Evolutionary conservation across 73 alveolate species (phyloP).

Genomic region (Paramecium biaurelia): DNA sequence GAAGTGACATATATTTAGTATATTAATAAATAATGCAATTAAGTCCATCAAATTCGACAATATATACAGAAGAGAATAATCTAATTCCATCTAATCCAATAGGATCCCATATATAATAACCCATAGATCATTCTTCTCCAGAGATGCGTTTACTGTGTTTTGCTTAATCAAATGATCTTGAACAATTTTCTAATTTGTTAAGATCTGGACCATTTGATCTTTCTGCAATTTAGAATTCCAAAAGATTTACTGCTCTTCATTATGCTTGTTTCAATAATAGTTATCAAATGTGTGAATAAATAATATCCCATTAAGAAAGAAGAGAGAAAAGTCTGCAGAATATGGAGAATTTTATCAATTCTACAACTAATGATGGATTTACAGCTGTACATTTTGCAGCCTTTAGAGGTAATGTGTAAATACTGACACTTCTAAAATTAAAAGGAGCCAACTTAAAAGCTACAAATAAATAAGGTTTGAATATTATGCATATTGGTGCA

Average conservation of each 20-base stretch:
- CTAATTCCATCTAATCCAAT: background rate
- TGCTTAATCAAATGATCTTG: background rate
- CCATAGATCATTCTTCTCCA: background rate
- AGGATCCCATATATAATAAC: background rate
- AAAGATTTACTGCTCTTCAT: constrained; percentile 78
- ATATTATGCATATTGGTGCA: constrained; percentile 93
- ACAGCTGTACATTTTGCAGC: constrained; percentile 93
- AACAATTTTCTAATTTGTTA: background rate
- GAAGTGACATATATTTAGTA: constrained; percentile 35
- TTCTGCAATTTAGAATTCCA: background rate
- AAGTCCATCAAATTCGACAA: background rate
- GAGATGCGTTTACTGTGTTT: background rate
- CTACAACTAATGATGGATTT: constrained; percentile 75
- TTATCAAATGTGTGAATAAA: background rate
- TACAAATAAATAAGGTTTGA: constrained; percentile 83
- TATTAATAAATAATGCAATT: background rate
- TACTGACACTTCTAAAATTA: constrained; percentile 71
- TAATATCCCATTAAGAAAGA: background rate
- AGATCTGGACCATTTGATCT: background rate
- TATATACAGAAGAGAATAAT: background rate
- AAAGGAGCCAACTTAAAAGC: constrained; percentile 83
- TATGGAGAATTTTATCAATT: background rate
- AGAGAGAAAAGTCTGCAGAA: background rate
- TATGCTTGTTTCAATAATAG: constrained; percentile 66
- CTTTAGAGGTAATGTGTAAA: constrained; percentile 88